Base-by-base conservation (phyloP, 345 rosid species). In the Crucihimalaya himalaica region DNA sequence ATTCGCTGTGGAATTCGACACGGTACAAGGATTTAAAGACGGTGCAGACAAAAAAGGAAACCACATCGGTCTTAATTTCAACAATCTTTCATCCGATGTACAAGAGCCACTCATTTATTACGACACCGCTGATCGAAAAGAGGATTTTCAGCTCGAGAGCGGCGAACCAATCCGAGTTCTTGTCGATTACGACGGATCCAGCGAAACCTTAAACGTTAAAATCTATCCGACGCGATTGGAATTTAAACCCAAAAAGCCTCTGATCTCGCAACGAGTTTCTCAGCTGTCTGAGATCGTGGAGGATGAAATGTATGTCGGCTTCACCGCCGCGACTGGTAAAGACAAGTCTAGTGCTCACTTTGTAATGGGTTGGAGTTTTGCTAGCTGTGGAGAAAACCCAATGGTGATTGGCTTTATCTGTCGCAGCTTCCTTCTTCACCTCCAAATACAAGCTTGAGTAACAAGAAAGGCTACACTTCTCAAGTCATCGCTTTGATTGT, bases 361-460 rank as follows among this genome's bases (percentile, higher is more conserved):
- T 73, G 74, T 93, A 18, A 66, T 86, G 37, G 97, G 92, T 19
- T 93, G 97, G 98, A 91, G 96, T 74, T 91, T 91, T 58, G 32
- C 83, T 1, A 47, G 79, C 39, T 64, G 79, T 29, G 89, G 86
- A 60, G 8, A 16, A 1, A 83, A 86, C 0, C 81, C 83, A 4
- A 3, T 8, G 0, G 56, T 75, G 63, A 43, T 21, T 6, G n/a
- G 12, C 89, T 93, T 31, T 3, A 89, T 47, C 27, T 70, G 47
- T 72, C 86, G 8, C 29, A 0, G 6, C 88, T 93, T 66, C 89
- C 94, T 4, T 4, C 4, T 1, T 83, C 83, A 0, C 83, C 85
- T 0, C 53, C 8, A 2, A 76, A 78, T 13, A 61, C 66, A 16
- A 63, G 19, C 7, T 37, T 74, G 23, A 14, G 69, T 32, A n/a